Base-by-base conservation (phyloP, 441 rosid genomes). In the Codiaeum variegatum region DNA sequence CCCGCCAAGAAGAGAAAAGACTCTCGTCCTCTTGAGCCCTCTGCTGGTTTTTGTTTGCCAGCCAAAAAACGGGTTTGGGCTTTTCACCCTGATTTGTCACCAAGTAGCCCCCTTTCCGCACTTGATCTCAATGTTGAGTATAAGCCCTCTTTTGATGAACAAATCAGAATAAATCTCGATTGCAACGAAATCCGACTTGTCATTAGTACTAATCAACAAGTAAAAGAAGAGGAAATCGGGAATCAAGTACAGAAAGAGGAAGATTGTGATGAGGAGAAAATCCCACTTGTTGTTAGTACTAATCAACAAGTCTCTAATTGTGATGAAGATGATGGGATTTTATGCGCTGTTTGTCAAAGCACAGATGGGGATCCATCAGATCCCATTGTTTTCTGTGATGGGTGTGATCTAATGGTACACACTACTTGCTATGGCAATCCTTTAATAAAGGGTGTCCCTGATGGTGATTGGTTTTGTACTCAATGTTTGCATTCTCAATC, bases 331-430 rank as follows among this genome's bases (percentile, higher is more conserved):
- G 98, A 92, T 64, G 98, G 98, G 60, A 87, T 92, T 62, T 24
- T 87, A 67, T 91, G 98, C 77, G 88, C 85, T 42, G 74, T 94
- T 56, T 94, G 98, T 77, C 88, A 84, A 77, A 92, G 97, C 80
- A 91, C 97, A 23, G 98, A 92, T 42, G 97, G 97, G 31, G 97
- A 94, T 3, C 91, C 95, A 29, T 69, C 77, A 15, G 97, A 94
- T 76, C 97, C 98, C 12, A 91, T 93, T 0, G 97, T 94, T 67
- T 90, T 94, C 62, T 91, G 98, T 66, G 98, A 94, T 66, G 98
- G 97, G 6, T 94, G 98, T 72, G 96, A 91, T 70, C 81, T 94
- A 62, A 93, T 90, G 98, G 98, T 88, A 18, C 97, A 93, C 79
- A 72, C 88, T 42, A 85, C 88, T n/a, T 94, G 98, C 83, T 94